Base-by-base conservation (phyloP, 768 basidiomycete species). In the Pleurotus ostreatus region DNA sequence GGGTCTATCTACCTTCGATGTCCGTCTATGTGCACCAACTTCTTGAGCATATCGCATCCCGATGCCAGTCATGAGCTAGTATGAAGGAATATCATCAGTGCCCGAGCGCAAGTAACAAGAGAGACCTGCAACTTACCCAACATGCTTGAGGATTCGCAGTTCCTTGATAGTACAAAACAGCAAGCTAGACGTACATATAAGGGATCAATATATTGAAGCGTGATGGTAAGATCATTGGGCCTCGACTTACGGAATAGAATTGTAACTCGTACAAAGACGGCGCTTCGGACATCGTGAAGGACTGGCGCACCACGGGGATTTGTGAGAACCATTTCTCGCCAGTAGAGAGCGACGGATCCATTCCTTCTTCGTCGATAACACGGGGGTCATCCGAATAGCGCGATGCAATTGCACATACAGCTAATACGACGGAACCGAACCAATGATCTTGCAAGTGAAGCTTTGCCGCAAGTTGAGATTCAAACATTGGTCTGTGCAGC, bases 221-320 rank as follows among this genome's bases (percentile, higher is more conserved):
- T n/a, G 30, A 34, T 6, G 11, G 30, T 34, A 34, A 34, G 8
- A 34, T 34, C 30, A 2, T 34, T 34, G 11, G 30, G 30, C 8
- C 30, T 9, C 11, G 30, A 72, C 80, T 72, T 61, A 78, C 80
- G 45, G 74, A 74, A 64, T 85, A 84, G 37, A 78, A 76, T 64
- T 95, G 93, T 49, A 95, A 67, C 60, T 94, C 92, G 66, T 82
- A 86, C 57, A 94, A 65, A 5, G 78, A 71, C 1, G 90, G 88
- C 4, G 86, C 82, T 0, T 75, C 71, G 30, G 30, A 34, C 30
- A 34, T 9, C 12, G 91, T 70, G n/a, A 91, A 70, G 0, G 79
- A 80, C 62, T 80, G 82, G 53, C 82, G 80, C 34, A 86, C 77
- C 64, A 81, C 75, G 57, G 89, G 82, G 1, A 86, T 83, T 62